Conservation (phyloP, 208 protist species). For the Trypanosoma lewisi region DNA sequence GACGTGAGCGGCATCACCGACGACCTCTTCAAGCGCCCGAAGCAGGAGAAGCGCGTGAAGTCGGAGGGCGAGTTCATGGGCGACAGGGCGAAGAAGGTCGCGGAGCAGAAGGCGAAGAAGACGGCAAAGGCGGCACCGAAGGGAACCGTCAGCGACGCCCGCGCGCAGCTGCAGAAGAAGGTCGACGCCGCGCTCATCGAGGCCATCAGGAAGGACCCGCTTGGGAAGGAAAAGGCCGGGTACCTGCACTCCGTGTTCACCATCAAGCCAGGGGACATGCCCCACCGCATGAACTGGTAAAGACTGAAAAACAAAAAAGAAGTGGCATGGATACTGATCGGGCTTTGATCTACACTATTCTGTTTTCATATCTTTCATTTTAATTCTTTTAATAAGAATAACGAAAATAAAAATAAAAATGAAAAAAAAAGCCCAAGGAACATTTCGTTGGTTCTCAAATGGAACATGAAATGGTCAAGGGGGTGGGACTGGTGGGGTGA, state of each 20-base stretch:
- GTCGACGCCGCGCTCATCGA: conserved; percentile 69
- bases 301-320: no score
- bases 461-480: no score
- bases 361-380: conserved; percentile 23
- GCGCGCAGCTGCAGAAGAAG: conserved; percentile 76
- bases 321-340: background rate
- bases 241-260: conserved; percentile 88
- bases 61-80: conserved; percentile 86
- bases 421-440: no score
- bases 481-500: no score
- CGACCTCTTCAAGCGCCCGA: conserved; percentile 65
- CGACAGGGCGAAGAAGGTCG: conserved; percentile 69
- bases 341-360: conserved; percentile 23
- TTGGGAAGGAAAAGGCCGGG: conserved; percentile 70
- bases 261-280: conserved; percentile 73
- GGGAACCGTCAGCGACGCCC: conserved; percentile 60
- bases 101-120: conserved; percentile 73
- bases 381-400: conserved; percentile 18
- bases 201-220: conserved; percentile 71
- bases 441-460: no score
- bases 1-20: conserved; percentile 72
- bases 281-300: conserved; percentile 89
- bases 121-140: conserved; percentile 55
- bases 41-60: conserved; percentile 75
- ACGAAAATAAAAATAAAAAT: conserved; percentile 8